Percentiles rank a stretch among this genome's conserved stretches.
These are phyloP conservation scores for Senna siamea DNA, from an alignment of 306 rosid genomes.

Conservation along the genomic window DNA sequence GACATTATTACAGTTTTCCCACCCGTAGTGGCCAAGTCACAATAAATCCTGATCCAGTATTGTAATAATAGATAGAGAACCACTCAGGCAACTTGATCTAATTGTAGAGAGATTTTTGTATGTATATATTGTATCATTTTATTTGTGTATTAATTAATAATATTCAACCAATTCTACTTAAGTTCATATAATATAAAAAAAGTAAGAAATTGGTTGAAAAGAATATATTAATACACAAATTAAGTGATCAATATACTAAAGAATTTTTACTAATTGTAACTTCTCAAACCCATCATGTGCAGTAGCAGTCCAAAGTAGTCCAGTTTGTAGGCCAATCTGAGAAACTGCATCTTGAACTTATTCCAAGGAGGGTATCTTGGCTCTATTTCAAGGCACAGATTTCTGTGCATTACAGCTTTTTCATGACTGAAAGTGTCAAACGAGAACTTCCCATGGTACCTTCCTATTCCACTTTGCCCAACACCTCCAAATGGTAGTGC, in stretches of 20 bases:
- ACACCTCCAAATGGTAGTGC: conserved; percentile 58
- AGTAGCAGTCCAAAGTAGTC: conserved; percentile 62
- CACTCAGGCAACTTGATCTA: not conserved
- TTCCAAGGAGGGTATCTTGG: conserved; percentile 94
- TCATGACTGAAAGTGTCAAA: conserved; percentile 93
- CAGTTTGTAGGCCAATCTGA: conserved; percentile 67
- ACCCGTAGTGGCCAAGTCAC: not conserved
- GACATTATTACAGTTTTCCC: not conserved
- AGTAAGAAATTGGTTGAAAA: too few species aligned
- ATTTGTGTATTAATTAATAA: too few species aligned
- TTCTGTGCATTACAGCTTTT: conserved; percentile 71
- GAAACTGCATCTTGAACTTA: conserved; percentile 65
- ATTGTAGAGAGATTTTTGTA: not conserved
- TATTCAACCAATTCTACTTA: too few species aligned
- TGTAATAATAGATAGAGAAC: not conserved
- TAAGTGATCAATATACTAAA: too few species aligned
- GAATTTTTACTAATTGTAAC: not conserved
- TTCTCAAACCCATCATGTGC: conserved; percentile 62
- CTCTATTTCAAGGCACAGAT: conserved; percentile 65
- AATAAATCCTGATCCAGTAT: not conserved
- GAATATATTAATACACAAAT: too few species aligned
- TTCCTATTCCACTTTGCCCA: conserved; percentile 78
- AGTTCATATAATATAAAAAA: too few species aligned
- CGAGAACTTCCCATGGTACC: conserved; percentile 93
- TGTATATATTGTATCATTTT: too few species aligned